Evolutionary conservation across 2,329 filamentous ascomycete species (phyloP).

Genomic region (Fusarium sp.): DNA sequence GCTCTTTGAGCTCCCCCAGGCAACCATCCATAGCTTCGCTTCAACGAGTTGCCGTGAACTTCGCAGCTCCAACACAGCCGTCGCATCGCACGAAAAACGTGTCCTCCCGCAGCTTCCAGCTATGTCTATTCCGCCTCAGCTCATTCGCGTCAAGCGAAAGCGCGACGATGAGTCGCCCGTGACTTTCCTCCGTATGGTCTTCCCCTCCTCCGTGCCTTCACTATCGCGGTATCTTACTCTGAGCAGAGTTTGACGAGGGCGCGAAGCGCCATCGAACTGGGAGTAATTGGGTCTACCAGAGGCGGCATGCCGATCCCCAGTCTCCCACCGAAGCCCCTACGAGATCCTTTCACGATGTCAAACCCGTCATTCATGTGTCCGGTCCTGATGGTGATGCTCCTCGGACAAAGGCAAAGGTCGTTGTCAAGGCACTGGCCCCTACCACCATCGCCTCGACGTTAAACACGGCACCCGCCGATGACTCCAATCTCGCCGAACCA

Average conservation of each 20-base stretch:
- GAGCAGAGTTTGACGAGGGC: slow-evolving; percentile 61
- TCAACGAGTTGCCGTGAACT: background rate
- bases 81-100: background rate
- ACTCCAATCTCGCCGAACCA: slow-evolving; percentile 47
- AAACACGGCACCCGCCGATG: slow-evolving; percentile 20
- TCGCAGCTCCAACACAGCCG: background rate
- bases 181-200: slow-evolving; percentile 63
- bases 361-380: slow-evolving; percentile 62
- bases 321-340: slow-evolving; percentile 38
- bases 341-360: slow-evolving; percentile 31
- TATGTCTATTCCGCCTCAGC: slow-evolving; percentile 68
- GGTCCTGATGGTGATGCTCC: slow-evolving; percentile 47
- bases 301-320: slow-evolving; percentile 52
- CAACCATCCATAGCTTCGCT: background rate
- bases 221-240: slow-evolving; percentile 26
- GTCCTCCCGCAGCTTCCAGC: background rate
- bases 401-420: slow-evolving; percentile 20
- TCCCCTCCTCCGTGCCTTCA: slow-evolving; percentile 3
- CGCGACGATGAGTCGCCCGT: slow-evolving; percentile 64
- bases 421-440: background rate
- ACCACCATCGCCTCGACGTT: slow-evolving; percentile 6
- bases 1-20: background rate
- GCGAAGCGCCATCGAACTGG: slow-evolving; percentile 64
- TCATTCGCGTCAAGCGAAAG: slow-evolving; percentile 72
- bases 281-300: slow-evolving; percentile 66